Evolutionary conservation across 1,284 basidiomycete genomes (phyloP), one percentile per base, ranked within the genome.

Genomic region (Naganishia sp.): DNA sequence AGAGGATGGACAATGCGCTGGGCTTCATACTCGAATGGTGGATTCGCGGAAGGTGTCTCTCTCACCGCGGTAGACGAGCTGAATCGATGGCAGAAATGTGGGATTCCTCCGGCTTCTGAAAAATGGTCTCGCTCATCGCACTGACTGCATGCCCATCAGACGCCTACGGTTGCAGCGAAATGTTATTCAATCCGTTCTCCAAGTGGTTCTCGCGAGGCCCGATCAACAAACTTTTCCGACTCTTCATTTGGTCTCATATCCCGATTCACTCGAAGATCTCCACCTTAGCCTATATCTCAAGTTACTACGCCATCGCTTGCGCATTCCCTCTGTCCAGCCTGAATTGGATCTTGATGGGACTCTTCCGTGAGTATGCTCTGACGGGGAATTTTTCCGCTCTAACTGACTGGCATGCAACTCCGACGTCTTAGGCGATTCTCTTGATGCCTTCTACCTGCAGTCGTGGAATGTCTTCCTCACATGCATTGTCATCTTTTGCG

Each of bases 11-110:
- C 82, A 69, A 87, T 91, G 66, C 87, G 90, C 61, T 93, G 90
- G 90, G 88, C 90, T 6, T 88, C 88, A 0, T 93, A 93, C 77
- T 87, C 86, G 0, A 84, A 89, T 50, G 85, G 89, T 44, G 88
- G 84, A 0, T 94, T 92, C 81, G 87, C 90, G 77, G 91, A 94
- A 73, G 91, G 91, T 71, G 91, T 94, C n/a, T 90, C 88, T 0
- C 81, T 94, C 11, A 81, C 81, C 6, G 72, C 71, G 56, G 78
- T 78, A 55, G 79, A 80, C 69, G 79, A 80, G 71, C 59, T 80
- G 57, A 91, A 91, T 70, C 79, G 90, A 3, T 93, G 90, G 90
- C 88, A 92, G 71, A 93, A 93, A 75, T 93, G 92, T 73, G 83
- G 88, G 0, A 68, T 81, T 76, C 61, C 28, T 74, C 42, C 54